Percentiles rank a stretch among this genome's conserved stretches.
Evolutionary conservation across 805 yeast genomes (phyloP).

Genomic region (Pichia cephalocereana): DNA sequence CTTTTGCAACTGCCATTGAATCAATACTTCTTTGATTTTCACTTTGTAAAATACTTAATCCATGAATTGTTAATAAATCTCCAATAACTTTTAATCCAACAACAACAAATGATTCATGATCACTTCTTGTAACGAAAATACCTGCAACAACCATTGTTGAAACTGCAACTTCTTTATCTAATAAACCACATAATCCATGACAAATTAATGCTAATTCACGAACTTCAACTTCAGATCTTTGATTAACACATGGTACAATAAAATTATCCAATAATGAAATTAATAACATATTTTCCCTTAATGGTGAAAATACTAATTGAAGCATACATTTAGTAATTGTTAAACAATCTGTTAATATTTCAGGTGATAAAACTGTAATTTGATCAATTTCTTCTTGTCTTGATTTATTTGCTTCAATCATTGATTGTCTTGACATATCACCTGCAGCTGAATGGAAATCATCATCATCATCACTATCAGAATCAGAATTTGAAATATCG

Average conservation of each 20-base stretch:
- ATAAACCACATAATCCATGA: conserved; percentile 69
- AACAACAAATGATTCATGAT: conserved; percentile 51
- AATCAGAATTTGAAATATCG: conserved; percentile 3
- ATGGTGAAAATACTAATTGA: conserved; percentile 54
- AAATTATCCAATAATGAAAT: conserved; percentile 66
- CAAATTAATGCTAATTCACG: conserved; percentile 63
- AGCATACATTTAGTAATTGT: conserved; percentile 60
- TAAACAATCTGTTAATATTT: conserved; percentile 52
- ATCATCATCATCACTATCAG: conserved; percentile 8
- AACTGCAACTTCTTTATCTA: conserved; percentile 58
- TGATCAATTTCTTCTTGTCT: conserved; percentile 26
- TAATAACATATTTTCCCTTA: conserved; percentile 55
- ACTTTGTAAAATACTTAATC: conserved; percentile 53
- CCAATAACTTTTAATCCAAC: conserved; percentile 62
- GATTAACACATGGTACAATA: conserved; percentile 66
- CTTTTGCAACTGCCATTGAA: conserved; percentile 54
- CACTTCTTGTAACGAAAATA: conserved; percentile 50
- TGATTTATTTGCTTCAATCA: conserved; percentile 24
- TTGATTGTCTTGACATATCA: conserved; percentile 24
- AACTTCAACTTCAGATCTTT: conserved; percentile 40
- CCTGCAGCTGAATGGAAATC: conserved; percentile 23
- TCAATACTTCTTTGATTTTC: conserved; percentile 49
- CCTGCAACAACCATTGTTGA: conserved; percentile 56
- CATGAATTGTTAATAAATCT: conserved; percentile 73
- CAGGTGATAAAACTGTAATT: conserved; percentile 34